Evolutionary conservation across 2,329 filamentous ascomycete species (phyloP), one percentile per base, ranked within the genome.

Genomic region (Hypoxylon sp.): DNA sequence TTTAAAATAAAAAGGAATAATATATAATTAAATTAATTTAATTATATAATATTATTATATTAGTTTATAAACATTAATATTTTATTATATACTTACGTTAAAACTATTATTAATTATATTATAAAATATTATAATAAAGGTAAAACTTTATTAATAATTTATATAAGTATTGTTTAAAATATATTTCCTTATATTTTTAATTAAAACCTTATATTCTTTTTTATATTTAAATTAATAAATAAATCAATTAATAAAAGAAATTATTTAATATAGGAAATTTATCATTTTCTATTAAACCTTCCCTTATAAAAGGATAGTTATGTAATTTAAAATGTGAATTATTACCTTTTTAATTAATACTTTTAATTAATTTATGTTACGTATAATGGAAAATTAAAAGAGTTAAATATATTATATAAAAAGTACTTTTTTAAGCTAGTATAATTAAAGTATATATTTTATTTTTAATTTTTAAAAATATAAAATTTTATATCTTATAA

Each of bases 221-320:
- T 47, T 47, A 47, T 47, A 13, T 47, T 47, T 24, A 47, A 47
- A 26, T 47, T 47, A 11, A 47, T 47, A 24, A 50, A 50, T 50
- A 50, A 50, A 26, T 31, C 33, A 13, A 51, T 50, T 17, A 50
- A 26, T 9, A 17, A 50, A 17, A 5, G 10, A 17, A 6, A 50
- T 50, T 50, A 50, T 31, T 50, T 33, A 1, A 10, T 14, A 5
- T 50, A 50, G 33, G 17, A 50, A 26, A 50, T 33, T 10, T 50
- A 33, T 50, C 33, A 50, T 33, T 9, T 17, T 17, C 33, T 50
- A 17, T 50, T 50, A 33, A 33, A 11, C 8, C 3, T 50, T 50
- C 5, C 3, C 0, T 50, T 50, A 50, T 50, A 50, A 50, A 26
- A 50, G 33, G 33, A 50, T 50, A 50, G 17, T 26, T 26, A 26